A percentile compares a stretch with the other conserved stretches of the same genome.
These are phyloP conservation scores for Knufia petricola DNA, from an alignment of 2,329 filamentous ascomycete species.

Conservation along the genomic window DNA sequence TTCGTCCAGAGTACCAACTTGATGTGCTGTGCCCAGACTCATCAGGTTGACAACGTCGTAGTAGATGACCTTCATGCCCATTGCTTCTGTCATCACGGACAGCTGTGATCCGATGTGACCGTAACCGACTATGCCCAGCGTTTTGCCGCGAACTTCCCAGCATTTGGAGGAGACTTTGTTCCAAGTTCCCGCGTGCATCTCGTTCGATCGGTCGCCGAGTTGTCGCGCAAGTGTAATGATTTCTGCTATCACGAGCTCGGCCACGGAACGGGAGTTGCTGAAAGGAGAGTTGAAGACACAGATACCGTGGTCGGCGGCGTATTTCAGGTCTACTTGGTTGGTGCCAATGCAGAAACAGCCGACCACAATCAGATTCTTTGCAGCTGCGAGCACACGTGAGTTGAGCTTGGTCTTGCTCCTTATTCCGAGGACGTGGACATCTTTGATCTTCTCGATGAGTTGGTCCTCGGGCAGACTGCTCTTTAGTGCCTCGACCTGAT, in stretches of 20 bases:
- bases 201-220: slow-evolving; percentile 81
- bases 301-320: slow-evolving; percentile 74
- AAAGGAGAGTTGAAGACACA: slow-evolving; percentile 99
- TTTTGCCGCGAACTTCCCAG: slow-evolving; percentile 98
- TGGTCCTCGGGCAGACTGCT: slow-evolving; percentile 82
- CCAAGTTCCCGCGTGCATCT: slow-evolving; percentile 91
- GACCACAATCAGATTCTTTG: slow-evolving; percentile 88
- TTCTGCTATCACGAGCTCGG: slow-evolving; percentile 88
- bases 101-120: slow-evolving; percentile 95
- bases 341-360: slow-evolving; percentile 99
- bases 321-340: slow-evolving; percentile 83
- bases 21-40: slow-evolving; percentile 78
- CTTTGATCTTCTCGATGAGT: slow-evolving; percentile 90
- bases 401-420: slow-evolving; percentile 95
- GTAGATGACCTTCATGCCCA: slow-evolving; percentile 98
- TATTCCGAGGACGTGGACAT: slow-evolving; percentile 95
- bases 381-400: slow-evolving; percentile 71
- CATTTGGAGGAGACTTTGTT: slow-evolving; percentile 95
- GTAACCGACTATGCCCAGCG: slow-evolving; percentile 92
- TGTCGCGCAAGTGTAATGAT: slow-evolving; percentile 88
- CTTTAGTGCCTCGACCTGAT: slow-evolving; percentile 90
- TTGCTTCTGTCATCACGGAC: slow-evolving; percentile 87
- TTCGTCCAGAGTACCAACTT: slow-evolving; percentile 66
- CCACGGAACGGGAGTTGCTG: slow-evolving; percentile 92
- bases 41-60: slow-evolving; percentile 93